Evolutionary conservation across 2,329 filamentous ascomycete genomes (phyloP).

Genomic region (Colletotrichum australisinense): DNA sequence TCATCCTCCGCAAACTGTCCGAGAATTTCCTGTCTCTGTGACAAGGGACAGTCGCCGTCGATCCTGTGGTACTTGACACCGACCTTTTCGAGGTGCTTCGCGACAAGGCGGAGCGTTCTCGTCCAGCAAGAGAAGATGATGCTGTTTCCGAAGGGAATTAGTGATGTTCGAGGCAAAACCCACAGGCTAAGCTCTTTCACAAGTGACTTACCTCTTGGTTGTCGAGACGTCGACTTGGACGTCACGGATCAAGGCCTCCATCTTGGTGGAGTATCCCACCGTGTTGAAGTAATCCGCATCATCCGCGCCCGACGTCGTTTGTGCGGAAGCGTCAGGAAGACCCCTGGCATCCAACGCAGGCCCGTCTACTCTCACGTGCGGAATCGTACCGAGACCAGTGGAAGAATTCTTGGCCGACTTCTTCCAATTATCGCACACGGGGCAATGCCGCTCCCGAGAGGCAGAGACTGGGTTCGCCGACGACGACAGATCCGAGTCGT

Average conservation of each 20-base stretch:
- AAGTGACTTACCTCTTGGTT: slow-evolving; percentile 40
- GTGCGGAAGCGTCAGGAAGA: not conserved
- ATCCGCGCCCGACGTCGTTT: not conserved
- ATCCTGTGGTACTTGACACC: slow-evolving; percentile 50
- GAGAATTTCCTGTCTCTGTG: slow-evolving; percentile 50
- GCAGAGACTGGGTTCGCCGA: not conserved
- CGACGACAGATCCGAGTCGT: slow-evolving; percentile 31
- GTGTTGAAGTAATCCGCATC: slow-evolving; percentile 43
- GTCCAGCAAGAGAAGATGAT: slow-evolving; percentile 62
- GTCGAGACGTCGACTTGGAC: slow-evolving; percentile 40
- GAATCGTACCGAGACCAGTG: not conserved
- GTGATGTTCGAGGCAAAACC: no score
- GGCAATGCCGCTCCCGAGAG: slow-evolving; percentile 36
- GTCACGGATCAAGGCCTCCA: slow-evolving; percentile 45
- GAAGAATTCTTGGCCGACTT: not conserved
- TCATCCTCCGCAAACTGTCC: slow-evolving; percentile 47
- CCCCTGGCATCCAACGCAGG: not conserved
- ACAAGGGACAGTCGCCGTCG: slow-evolving; percentile 54
- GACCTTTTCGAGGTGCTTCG: slow-evolving; percentile 41
- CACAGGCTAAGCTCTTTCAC: no score
- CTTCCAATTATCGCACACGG: slow-evolving; percentile 38
- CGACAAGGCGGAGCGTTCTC: slow-evolving; percentile 51
- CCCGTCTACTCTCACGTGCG: not conserved
- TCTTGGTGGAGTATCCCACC: slow-evolving; percentile 46
- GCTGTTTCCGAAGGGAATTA: slow-evolving; percentile 38